phyloP scores from a whole-genome alignment of 1,284 basidiomycete genomes.

The Testicularia cyperi region DNA sequence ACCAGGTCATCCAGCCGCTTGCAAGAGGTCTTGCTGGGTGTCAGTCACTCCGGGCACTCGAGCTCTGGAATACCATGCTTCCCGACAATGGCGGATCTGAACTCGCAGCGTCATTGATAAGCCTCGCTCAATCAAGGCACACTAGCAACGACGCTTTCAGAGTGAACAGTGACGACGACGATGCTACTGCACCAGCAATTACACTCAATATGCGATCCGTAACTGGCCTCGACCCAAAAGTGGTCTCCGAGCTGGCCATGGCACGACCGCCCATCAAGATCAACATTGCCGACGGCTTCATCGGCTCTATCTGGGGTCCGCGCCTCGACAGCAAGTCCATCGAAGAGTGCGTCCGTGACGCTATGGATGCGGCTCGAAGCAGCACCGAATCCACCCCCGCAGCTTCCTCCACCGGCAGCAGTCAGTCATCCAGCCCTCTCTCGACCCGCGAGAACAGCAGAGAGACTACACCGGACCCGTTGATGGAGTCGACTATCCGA shows the following conservation, averaged over 20 bases:
- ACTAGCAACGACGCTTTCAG: background rate
- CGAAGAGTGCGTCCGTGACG: constrained; percentile 9
- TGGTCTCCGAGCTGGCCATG: constrained; percentile 6
- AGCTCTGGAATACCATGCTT: constrained; percentile 31
- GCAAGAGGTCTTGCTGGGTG: constrained; percentile 10
- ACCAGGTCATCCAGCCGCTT: constrained; percentile 12
- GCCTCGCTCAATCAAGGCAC: background rate
- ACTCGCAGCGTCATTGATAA: constrained; percentile 9
- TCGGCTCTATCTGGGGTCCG: constrained; percentile 26
- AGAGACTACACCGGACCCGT: constrained; percentile 8
- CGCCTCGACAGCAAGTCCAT: constrained; percentile 9
- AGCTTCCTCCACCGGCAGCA: background rate
- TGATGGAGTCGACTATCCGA: constrained; percentile 8
- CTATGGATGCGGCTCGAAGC: background rate
- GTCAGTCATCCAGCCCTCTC: background rate
- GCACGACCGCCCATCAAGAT: constrained; percentile 9
- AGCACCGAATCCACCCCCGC: background rate
- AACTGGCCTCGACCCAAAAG: constrained; percentile 7
- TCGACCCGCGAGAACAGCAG: too few relatives aligned
- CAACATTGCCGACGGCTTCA: constrained; percentile 28
- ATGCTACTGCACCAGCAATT: background rate
- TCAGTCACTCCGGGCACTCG: constrained; percentile 4
- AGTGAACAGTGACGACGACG: too few relatives aligned
- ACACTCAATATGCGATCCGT: constrained; percentile 11
- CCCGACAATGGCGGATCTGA: constrained; percentile 6